Evolutionary conservation across 805 yeast species (phyloP), one percentile per base, ranked within the genome.

Genomic region (Starmerella geochares): DNA sequence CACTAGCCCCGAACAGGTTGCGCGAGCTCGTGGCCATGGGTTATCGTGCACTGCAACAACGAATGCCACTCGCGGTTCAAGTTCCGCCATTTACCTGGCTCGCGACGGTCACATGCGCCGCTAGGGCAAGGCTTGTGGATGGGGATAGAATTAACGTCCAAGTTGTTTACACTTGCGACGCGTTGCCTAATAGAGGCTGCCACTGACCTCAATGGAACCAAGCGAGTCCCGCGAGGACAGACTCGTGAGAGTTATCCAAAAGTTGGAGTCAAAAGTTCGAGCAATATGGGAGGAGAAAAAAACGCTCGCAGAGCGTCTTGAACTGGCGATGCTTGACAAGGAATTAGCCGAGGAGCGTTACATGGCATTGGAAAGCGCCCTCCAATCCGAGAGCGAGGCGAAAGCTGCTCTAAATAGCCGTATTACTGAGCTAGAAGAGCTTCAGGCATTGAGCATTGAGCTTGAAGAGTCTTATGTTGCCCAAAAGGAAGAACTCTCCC

Each of bases 331-430:
- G 8, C 55, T 67, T 2, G 72, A 68, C 41, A 51, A 54, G 33
- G 70, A 68, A 50, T 58, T 68, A 49, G 67, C 68, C 2, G 69
- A 66, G 44, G 71, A 68, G 52, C 58, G 65, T 51, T 64, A 64
- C 4, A 66, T 62, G n/a, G 33, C 45, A 11, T 7, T 24, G 31
- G 31, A 38, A 24, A 7, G 19, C 14, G 17, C 42, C 4, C 31
- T 38, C 2, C 29, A 20, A 4, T 17, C 20, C 20, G 20, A 11
- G 6, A 23, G 37, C 4, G 46, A 31, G 9, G 27, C 17, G 19
- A 19, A 11, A 8, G 11, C 5, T 3, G 37, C 36, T 8, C 51
- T 65, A 41, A 47, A 46, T 6, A 52, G 50, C 3, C 65, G 66
- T 36, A 47, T 65, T 33, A 54, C 50, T 13, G 52, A 52, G 32